Percentiles rank a stretch among this genome's conserved stretches.
Evolutionary conservation across 495 filamentous ascomycete species (phyloP).

Genomic region (Bryoglossum gracile): DNA sequence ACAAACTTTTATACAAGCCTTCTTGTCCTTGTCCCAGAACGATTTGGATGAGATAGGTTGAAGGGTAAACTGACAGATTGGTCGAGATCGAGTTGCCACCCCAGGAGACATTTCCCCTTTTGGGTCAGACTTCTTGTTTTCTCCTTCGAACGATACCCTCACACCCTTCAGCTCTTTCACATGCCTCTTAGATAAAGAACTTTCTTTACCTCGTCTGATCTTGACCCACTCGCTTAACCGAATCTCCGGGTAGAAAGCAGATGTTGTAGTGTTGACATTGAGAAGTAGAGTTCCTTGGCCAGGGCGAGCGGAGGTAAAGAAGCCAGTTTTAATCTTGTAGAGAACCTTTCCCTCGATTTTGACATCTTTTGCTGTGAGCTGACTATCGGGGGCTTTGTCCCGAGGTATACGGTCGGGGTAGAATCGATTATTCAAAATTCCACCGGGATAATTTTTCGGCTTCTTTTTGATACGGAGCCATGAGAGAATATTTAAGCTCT

Average conservation of each 20-base stretch:
- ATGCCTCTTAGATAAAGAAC: too few relatives aligned
- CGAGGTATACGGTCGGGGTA: background rate
- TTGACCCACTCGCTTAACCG: background rate
- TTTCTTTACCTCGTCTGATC: too few relatives aligned
- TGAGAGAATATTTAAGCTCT: background rate
- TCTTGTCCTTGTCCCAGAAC: too few relatives aligned
- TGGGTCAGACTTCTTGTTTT: too few relatives aligned
- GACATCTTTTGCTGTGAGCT: too few relatives aligned
- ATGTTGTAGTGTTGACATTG: background rate
- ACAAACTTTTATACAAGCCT: too few relatives aligned
- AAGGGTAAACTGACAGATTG: background rate
- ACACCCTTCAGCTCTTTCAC: background rate
- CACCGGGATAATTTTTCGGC: too few relatives aligned
- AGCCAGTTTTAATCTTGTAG: background rate
- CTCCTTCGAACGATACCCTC: background rate
- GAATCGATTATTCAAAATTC: too few relatives aligned
- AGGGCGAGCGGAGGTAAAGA: conserved; percentile 1
- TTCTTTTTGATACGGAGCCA: too few relatives aligned
- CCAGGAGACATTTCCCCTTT: too few relatives aligned
- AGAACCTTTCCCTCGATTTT: background rate
- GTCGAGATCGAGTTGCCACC: too few relatives aligned
- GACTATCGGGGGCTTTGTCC: background rate
- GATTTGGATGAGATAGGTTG: too few relatives aligned
- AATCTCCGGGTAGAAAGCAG: background rate
- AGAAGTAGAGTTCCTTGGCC: background rate